phyloP scores from a whole-genome alignment of 2,329 filamentous ascomycete genomes.

The Colletotrichum lupini region DNA sequence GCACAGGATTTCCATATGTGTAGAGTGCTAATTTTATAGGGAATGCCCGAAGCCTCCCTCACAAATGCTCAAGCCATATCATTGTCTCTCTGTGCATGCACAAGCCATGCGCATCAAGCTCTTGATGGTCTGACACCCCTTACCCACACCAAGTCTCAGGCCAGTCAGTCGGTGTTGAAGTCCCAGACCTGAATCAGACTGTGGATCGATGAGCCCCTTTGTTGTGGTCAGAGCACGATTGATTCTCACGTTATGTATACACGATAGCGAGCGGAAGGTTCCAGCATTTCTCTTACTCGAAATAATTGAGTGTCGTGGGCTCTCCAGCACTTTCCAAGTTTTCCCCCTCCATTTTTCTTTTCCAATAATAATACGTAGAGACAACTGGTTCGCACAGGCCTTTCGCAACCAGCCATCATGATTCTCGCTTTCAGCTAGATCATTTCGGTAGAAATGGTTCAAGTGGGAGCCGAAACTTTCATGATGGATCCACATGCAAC shows the following conservation, averaged over 20 bases:
- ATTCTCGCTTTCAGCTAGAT: background rate
- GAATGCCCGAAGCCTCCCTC: background rate
- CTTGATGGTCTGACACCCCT: background rate
- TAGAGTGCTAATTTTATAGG: background rate
- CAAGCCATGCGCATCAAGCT: background rate
- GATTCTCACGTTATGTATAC: too few species aligned
- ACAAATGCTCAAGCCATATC: background rate
- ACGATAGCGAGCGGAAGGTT: too few species aligned
- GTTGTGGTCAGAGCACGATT: too few species aligned
- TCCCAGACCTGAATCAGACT: too few species aligned
- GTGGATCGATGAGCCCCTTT: too few species aligned
- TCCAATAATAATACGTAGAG: background rate
- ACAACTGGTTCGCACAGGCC: background rate
- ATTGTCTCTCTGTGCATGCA: background rate
- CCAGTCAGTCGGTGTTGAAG: too few species aligned
- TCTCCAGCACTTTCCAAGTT: background rate
- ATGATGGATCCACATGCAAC: background rate
- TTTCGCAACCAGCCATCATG: background rate
- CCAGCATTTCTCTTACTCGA: background rate
- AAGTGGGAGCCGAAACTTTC: background rate
- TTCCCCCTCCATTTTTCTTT: background rate
- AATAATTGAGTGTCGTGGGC: background rate
- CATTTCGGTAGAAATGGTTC: background rate
- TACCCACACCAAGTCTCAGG: background rate
- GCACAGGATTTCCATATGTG: background rate